Percentiles rank a stretch among this genome's conserved stretches.
These are phyloP conservation scores for Pseudonitzschia delicatissima DNA, from an alignment of 108 stramenopile genomes.

Conservation along the genomic window DNA sequence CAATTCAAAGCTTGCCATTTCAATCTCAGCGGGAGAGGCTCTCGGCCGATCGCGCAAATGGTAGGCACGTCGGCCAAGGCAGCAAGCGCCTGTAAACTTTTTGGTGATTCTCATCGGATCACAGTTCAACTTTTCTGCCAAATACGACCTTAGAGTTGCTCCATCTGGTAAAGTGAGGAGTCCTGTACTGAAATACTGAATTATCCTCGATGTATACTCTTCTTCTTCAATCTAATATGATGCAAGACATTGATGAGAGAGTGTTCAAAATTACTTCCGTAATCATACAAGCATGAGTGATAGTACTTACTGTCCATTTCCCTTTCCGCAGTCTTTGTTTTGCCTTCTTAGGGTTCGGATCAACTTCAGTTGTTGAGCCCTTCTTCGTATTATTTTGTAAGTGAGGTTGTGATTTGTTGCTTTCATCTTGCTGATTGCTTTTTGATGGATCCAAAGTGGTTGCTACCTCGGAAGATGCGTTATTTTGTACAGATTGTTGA, in stretches of 20 bases:
- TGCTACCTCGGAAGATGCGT: neutral
- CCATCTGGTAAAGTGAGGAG: conserved; percentile 89
- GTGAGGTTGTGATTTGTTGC: neutral
- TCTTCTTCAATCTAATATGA: conserved; percentile 75
- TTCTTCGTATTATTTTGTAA: neutral
- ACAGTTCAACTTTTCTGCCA: conserved; percentile 95
- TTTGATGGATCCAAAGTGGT: neutral
- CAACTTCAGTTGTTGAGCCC: neutral
- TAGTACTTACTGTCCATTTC: conserved; percentile 76
- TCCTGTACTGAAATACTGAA: conserved; percentile 89
- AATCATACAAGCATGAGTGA: neutral
- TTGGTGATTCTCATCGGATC: conserved; percentile 98
- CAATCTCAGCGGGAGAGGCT: conserved; percentile 50
- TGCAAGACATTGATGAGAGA: conserved; percentile 3
- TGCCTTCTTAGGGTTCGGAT: conserved; percentile 13
- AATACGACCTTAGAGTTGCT: conserved; percentile 85
- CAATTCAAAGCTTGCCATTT: conserved; percentile 63
- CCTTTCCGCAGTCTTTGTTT: conserved; percentile 56
- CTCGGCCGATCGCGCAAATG: conserved; percentile 60
- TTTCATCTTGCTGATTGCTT: neutral
- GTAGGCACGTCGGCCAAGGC: conserved; percentile 83
- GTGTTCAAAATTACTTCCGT: too few relatives aligned
- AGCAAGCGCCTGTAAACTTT: conserved; percentile 93
- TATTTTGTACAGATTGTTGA: neutral
- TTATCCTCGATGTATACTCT: conserved; percentile 88